Evolutionary conservation across 2,329 filamentous ascomycete genomes (phyloP).

Genomic region (Fusarium penzigii): DNA sequence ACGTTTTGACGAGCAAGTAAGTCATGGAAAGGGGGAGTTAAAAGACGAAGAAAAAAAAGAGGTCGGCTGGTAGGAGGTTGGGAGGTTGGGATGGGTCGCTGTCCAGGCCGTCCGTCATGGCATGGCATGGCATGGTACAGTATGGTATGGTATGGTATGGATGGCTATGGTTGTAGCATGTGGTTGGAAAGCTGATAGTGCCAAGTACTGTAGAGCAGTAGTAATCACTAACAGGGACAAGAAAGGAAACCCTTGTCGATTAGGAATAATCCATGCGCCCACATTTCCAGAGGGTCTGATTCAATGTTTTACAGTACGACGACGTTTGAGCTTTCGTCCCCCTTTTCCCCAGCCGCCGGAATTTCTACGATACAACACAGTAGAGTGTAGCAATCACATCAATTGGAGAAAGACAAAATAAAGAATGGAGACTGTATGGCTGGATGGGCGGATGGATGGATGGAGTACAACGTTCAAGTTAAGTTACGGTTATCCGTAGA

Average conservation of each 20-base stretch:
- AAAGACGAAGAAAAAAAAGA: too few relatives aligned
- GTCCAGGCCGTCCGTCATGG: background rate
- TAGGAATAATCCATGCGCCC: too few relatives aligned
- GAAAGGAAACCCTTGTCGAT: too few relatives aligned
- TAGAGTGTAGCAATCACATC: too few relatives aligned
- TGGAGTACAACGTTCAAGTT: too few relatives aligned
- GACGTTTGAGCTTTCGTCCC: background rate
- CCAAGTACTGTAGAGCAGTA: background rate
- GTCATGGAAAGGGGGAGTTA: too few relatives aligned
- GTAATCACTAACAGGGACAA: background rate
- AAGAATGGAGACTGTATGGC: background rate
- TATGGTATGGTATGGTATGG: too few relatives aligned
- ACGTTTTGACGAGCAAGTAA: too few relatives aligned
- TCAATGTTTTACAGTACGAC: background rate
- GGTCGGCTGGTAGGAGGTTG: background rate
- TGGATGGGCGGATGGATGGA: too few relatives aligned
- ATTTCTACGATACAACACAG: background rate
- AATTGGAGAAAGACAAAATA: background rate
- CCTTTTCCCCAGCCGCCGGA: background rate
- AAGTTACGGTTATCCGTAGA: too few relatives aligned
- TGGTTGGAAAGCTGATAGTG: background rate
- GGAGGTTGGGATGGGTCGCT: background rate
- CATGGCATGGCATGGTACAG: too few relatives aligned
- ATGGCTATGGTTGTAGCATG: too few relatives aligned
- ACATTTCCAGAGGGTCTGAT: background rate